Percentiles rank a stretch among this genome's conserved stretches.
Evolutionary conservation across 2,329 filamentous ascomycete genomes (phyloP).

Genomic region (Fusarium equiseti): DNA sequence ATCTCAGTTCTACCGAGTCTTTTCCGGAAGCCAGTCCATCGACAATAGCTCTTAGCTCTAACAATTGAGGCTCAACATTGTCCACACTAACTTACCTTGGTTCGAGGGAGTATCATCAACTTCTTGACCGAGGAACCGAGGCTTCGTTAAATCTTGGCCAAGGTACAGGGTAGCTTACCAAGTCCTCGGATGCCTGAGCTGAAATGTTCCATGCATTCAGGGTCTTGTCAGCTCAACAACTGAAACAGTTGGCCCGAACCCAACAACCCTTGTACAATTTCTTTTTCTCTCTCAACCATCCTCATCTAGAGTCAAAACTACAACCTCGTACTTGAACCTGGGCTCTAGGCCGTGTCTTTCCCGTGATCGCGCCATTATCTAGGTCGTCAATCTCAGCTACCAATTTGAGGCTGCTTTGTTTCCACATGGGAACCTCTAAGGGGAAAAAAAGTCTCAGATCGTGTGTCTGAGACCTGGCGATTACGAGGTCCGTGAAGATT

Average conservation of each 20-base stretch:
- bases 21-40: slow-evolving; percentile 34
- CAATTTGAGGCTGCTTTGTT: slow-evolving; percentile 11
- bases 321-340: not conserved
- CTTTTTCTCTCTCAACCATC: not conserved
- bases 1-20: slow-evolving; percentile 47
- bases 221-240: slow-evolving; percentile 23
- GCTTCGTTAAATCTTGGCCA: not conserved
- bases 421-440: slow-evolving; percentile 19
- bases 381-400: not conserved
- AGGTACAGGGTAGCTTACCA: slow-evolving; percentile 6
- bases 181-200: not conserved
- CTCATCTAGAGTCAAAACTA: not conserved
- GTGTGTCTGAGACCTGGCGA: slow-evolving; percentile 28
- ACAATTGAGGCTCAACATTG: not conserved
- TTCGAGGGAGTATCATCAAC: not conserved
- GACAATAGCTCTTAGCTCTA: not conserved
- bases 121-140: not conserved
- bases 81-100: not conserved
- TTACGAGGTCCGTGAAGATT: slow-evolving; percentile 1
- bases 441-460: slow-evolving; percentile 28
- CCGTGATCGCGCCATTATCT: slow-evolving; percentile 30
- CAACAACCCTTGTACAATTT: slow-evolving; percentile 21
- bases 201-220: slow-evolving; percentile 1
- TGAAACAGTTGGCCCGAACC: slow-evolving; percentile 13
- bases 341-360: slow-evolving; percentile 15